Base-by-base conservation (phyloP, 2,329 filamentous ascomycete genomes). In the Chaetomium sp. region DNA sequence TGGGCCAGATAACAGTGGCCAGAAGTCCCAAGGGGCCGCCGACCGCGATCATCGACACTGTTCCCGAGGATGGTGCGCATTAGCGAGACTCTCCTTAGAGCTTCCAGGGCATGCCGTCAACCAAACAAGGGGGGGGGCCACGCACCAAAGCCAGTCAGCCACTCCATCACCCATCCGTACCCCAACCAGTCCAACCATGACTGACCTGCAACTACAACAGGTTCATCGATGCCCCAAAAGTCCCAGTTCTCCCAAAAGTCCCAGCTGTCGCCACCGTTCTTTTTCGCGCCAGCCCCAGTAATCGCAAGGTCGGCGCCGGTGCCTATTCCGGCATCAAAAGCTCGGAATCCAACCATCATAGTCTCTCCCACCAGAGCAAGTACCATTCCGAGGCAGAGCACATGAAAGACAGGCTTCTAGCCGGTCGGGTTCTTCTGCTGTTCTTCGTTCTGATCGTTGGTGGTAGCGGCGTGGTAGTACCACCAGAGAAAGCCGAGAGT, bases 401-500 rank as follows among this genome's bases (percentile, higher is more conserved):
- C 14, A 32, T 54, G 55, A n/a, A 57, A 51, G 43, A 57, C 48
- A 4, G 37, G 51, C 52, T 32, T 52, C 52, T 57, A 54, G 43
- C 41, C 50, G 1, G 55, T 34, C 43, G 19, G 19, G 19, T 27
- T 27, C 19, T 27, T 6, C 11, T 37, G 49, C n/a, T 40, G 46
- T 36, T 40, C 35, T 14, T 27, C 27, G 5, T 37, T 12, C 12
- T 48, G 45, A 3, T 35, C 36, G 6, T 40, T 27, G 19, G 19
- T 27, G 19, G 19, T 27, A 27, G 19, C 19, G 19, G 19, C 19
- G 19, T 27, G 19, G 19, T 27, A 41, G 27, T 51, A 52, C 55
- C 55, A 58, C 52, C 52, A 58, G 19, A 35, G 8, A 36, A 58
- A 49, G 1, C 52, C 52, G 6, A 54, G 27, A 4, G 49, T 37